Base-by-base conservation (phyloP, 495 filamentous ascomycete genomes). In the Xylaria castorea region DNA sequence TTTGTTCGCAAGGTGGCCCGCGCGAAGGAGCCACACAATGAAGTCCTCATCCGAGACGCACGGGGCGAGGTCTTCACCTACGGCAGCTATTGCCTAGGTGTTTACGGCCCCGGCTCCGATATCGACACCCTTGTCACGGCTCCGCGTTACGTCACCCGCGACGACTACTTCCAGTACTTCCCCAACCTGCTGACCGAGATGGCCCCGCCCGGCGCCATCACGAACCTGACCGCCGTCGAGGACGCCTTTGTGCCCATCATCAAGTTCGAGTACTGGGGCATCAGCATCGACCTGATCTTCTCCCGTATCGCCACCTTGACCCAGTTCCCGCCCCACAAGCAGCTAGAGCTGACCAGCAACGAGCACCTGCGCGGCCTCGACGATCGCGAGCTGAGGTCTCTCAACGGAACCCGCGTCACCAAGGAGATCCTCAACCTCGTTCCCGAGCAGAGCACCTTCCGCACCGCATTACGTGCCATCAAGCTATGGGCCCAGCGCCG, bases 211-310 rank as follows among this genome's bases (percentile, higher is more conserved):
- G 92, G 90, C 8, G 91, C 94, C 46, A 93, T 98, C 71, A 90
- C 92, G 55, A 92, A 96, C 80, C 88, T 98, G 76, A 94, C 92
- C 6, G 89, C 91, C 0, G 95, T 98, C 36, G 91, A 91, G 20
- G 95, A 97, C 73, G 93, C 95, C 5, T 95, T 92, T 75, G 94
- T 97, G 7, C 96, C 96, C 42, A 95, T 98, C 79, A 98, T 99
- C 80, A 98, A 97, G 78, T 91, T 98, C 72, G 92, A 97, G 78
- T 89, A 95, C 65, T 91, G 88, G 69, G 93, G 92, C 8, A 95
- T 98, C 77, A 94, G 92, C 77, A 95, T 99, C 75, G 96, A 99
- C 88, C 81, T 99, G 71, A 95, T 98, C 75, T 98, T 97, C 79
- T 93, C 93, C 55, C 89, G 93, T 50, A 87, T 98, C 44, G 86